Conservation (phyloP, 1,284 basidiomycete species). For the Pterula multifida region DNA sequence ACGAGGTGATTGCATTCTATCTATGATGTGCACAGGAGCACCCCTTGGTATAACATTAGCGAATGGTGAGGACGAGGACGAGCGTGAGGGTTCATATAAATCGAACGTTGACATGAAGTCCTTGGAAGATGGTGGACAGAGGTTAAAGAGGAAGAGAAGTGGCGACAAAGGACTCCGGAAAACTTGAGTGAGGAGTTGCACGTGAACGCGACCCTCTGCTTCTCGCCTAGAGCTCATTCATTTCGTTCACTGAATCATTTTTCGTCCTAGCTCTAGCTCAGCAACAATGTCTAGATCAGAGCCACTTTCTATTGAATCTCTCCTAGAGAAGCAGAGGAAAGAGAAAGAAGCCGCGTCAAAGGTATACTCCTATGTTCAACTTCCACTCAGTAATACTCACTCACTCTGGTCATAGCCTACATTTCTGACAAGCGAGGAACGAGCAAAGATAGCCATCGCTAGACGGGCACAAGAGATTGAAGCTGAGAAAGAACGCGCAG, state of each 20-base stretch:
- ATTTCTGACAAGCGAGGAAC: slow-evolving; percentile 81
- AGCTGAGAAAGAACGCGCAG: slow-evolving; percentile 52
- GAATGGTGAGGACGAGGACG: not conserved
- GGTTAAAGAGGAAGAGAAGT: not conserved
- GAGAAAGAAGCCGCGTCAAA: slow-evolving; percentile 85
- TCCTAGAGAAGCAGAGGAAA: slow-evolving; percentile 76
- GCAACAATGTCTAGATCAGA: slow-evolving; percentile 33
- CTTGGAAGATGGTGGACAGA: not conserved
- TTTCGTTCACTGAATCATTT: not conserved
- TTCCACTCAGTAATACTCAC: not conserved
- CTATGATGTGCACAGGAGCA: slow-evolving; percentile 12
- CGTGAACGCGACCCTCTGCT: slow-evolving; percentile 8
- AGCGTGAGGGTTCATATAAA: too few relatives aligned
- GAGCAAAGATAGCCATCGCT: slow-evolving; percentile 78
- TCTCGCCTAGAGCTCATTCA: not conserved
- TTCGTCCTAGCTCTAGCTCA: too few relatives aligned
- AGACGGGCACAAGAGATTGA: slow-evolving; percentile 73
- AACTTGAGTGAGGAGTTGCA: not conserved
- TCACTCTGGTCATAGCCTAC: slow-evolving; percentile 47
- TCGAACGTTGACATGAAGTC: too few relatives aligned
- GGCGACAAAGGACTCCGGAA: not conserved
- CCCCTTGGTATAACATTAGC: slow-evolving; percentile 5
- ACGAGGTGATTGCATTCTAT: slow-evolving; percentile 34
- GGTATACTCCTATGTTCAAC: slow-evolving; percentile 29
- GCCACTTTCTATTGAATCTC: slow-evolving; percentile 73